A percentile compares a stretch with the other conserved stretches of the same genome.
Conservation (phyloP, 164 flowering plant species). For the Umbilicus rupestris region DNA sequence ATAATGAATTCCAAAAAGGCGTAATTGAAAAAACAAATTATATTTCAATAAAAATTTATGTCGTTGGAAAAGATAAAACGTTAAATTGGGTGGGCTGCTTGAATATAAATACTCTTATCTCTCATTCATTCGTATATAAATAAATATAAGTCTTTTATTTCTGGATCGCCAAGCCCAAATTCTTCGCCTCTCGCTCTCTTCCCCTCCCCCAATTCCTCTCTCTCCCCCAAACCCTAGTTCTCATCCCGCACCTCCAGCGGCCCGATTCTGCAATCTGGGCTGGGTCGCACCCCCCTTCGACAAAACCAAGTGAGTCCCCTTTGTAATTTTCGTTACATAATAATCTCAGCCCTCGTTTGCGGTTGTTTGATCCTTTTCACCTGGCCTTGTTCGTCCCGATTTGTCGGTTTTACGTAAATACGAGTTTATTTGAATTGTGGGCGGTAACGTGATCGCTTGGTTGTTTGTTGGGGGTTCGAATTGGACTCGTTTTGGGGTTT, state of each 20-base stretch:
- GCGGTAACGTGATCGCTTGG: neutral
- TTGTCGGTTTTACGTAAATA: neutral
- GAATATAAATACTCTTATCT: neutral
- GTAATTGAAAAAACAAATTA: too few species aligned
- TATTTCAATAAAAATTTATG: too few species aligned
- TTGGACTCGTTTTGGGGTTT: neutral
- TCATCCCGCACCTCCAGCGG: constrained; percentile 2
- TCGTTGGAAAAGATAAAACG: too few species aligned
- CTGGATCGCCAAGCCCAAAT: constrained; percentile 8
- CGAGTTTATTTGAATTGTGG: too few species aligned
- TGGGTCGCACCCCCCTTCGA: neutral
- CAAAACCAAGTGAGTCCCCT: neutral
- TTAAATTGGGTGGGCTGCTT: neutral
- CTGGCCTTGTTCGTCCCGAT: neutral
- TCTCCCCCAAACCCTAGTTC: neutral
- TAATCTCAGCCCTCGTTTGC: neutral
- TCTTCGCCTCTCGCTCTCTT: neutral
- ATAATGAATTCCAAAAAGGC: too few species aligned
- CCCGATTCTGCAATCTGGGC: constrained; percentile 3
- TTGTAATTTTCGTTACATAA: neutral
- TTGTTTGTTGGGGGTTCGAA: neutral
- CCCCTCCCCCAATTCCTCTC: neutral
- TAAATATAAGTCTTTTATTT: neutral
- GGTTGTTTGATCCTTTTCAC: neutral
- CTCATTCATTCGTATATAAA: neutral